These are phyloP conservation scores for Starmerella apicola DNA, from an alignment of 805 yeast species.

Conservation along the genomic window DNA sequence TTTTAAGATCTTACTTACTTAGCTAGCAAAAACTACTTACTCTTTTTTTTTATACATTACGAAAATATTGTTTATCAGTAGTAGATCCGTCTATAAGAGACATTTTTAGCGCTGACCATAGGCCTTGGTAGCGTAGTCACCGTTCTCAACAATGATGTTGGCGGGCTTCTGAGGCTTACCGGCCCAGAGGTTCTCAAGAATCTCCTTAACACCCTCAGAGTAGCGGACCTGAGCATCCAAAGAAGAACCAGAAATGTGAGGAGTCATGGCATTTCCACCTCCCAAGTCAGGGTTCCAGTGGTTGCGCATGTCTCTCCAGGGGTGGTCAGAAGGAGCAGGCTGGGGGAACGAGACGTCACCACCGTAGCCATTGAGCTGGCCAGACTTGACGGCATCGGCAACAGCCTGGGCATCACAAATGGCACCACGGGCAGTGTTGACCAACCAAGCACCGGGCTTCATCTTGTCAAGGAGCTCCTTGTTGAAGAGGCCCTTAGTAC, in stretches of 20 bases:
- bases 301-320: conserved; percentile 63
- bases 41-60: too few relatives aligned
- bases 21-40: too few relatives aligned
- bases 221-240: conserved; percentile 70
- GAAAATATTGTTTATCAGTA: neutral
- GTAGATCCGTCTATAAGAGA: neutral
- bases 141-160: conserved; percentile 59
- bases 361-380: conserved; percentile 66
- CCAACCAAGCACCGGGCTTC: conserved; percentile 62
- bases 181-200: conserved; percentile 49
- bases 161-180: conserved; percentile 65
- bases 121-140: conserved; percentile 60
- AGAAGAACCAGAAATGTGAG: conserved; percentile 69
- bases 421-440: conserved; percentile 75
- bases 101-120: conserved; percentile 37
- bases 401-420: conserved; percentile 62
- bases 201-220: conserved; percentile 54
- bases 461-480: conserved; percentile 48
- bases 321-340: conserved; percentile 66
- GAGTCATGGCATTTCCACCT: conserved; percentile 59
- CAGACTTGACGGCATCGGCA: conserved; percentile 57
- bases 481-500: conserved; percentile 55
- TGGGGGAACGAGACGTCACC: conserved; percentile 83
- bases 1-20: neutral
- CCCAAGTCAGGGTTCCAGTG: conserved; percentile 40